Evolutionary conservation across 306 rosid genomes (phyloP).

Genomic region (Trifolium subterraneum): DNA sequence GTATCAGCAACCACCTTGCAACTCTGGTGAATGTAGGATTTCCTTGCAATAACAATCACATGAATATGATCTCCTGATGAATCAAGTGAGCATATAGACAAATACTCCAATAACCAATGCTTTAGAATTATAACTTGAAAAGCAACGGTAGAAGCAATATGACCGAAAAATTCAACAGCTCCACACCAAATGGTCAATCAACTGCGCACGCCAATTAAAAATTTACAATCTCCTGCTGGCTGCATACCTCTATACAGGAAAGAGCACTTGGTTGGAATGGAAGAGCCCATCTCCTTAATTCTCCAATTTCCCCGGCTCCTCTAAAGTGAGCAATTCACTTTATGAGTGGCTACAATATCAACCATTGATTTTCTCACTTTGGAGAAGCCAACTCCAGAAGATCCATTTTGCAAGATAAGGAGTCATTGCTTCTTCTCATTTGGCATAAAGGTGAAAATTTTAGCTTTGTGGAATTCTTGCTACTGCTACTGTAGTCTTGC

Average conservation of each 20-base stretch:
- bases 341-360: background rate
- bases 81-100: slow-evolving; percentile 27
- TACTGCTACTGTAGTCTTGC: slow-evolving; percentile 28
- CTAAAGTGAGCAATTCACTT: background rate
- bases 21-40: slow-evolving; percentile 8
- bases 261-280: slow-evolving; percentile 24
- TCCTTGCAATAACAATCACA: slow-evolving; percentile 16
- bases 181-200: slow-evolving; percentile 31
- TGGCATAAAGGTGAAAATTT: slow-evolving; percentile 25
- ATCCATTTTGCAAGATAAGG: slow-evolving; percentile 11
- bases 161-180: slow-evolving; percentile 27
- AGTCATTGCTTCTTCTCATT: slow-evolving; percentile 35
- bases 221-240: slow-evolving; percentile 28
- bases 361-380: background rate
- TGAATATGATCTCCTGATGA: background rate
- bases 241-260: slow-evolving; percentile 9
- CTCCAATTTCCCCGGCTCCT: slow-evolving; percentile 4
- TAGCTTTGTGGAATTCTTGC: slow-evolving; percentile 29
- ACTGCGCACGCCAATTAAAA: slow-evolving; percentile 3
- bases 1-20: slow-evolving; percentile 12
- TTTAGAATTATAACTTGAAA: slow-evolving; percentile 24
- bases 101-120: slow-evolving; percentile 32
- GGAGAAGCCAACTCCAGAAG: background rate
- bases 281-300: slow-evolving; percentile 24
- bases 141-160: slow-evolving; percentile 5